These are phyloP conservation scores for Cynara cardunculus DNA, from an alignment of 129 eudicot species.

Conservation along the genomic window DNA sequence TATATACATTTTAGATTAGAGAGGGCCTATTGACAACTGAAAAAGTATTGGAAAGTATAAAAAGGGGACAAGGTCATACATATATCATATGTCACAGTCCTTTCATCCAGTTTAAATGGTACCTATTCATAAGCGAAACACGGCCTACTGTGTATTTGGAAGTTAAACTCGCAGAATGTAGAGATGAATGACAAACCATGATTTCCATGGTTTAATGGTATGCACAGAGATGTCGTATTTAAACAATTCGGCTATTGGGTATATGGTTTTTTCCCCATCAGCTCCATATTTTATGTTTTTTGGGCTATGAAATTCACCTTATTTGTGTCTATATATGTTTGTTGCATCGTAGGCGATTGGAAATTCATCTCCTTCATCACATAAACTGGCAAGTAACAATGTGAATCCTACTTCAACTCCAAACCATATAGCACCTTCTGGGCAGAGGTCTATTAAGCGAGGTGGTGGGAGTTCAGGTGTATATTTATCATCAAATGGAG, in stretches of 20 bases:
- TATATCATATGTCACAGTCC: not conserved
- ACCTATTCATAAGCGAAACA: not conserved
- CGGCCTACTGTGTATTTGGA: not conserved
- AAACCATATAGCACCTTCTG: conserved; percentile 45
- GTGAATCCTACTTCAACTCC: conserved; percentile 37
- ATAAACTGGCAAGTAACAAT: conserved; percentile 34
- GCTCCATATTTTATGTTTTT: not conserved
- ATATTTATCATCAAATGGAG: conserved; percentile 41
- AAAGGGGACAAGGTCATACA: not conserved
- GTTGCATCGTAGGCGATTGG: conserved; percentile 36
- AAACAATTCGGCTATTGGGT: not conserved
- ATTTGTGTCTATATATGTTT: not conserved
- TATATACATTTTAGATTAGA: not conserved
- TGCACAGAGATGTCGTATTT: not conserved
- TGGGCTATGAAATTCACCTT: not conserved
- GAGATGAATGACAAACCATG: not conserved
- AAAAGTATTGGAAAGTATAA: not conserved
- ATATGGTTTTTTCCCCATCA: not conserved
- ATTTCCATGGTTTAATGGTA: not conserved
- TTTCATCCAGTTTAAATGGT: not conserved
- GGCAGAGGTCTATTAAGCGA: conserved; percentile 53
- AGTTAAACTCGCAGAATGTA: not conserved
- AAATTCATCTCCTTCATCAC: conserved; percentile 34
- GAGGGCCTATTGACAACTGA: not conserved
- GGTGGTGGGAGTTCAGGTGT: conserved; percentile 49